These are phyloP conservation scores for Penicillium angulare DNA, from an alignment of 495 filamentous ascomycete species.

Conservation along the genomic window DNA sequence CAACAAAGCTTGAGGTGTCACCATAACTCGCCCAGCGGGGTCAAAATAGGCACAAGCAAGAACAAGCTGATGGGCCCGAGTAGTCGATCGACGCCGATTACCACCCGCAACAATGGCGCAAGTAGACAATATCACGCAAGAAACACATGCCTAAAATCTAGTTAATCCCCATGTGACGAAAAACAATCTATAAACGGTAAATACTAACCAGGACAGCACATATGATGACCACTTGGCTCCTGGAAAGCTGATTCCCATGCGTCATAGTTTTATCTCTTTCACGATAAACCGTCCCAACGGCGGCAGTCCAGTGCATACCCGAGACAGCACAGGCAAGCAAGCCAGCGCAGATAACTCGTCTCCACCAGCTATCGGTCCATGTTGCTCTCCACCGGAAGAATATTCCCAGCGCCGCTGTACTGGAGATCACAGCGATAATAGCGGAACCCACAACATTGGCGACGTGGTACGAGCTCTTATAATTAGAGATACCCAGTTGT, in stretches of 20 bases:
- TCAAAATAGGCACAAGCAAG: conserved; percentile 79
- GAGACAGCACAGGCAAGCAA: conserved; percentile 72
- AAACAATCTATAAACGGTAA: no score
- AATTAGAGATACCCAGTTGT: conserved; percentile 79
- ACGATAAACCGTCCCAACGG: conserved; percentile 67
- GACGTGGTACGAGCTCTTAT: conserved; percentile 55
- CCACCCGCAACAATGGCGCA: conserved; percentile 58
- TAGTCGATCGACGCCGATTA: conserved; percentile 52
- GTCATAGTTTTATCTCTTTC: conserved; percentile 29
- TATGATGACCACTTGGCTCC: conserved; percentile 61
- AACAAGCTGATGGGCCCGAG: conserved; percentile 73
- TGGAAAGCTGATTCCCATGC: conserved; percentile 40
- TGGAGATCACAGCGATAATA: conserved; percentile 69
- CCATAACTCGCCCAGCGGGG: conserved; percentile 68
- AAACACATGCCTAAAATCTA: conserved; percentile 50
- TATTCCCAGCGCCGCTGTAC: conserved; percentile 61
- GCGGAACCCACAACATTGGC: conserved; percentile 65
- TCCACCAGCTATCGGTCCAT: conserved; percentile 80
- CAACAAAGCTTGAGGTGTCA: conserved; percentile 76
- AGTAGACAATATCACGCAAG: conserved; percentile 57
- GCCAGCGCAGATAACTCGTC: conserved; percentile 61
- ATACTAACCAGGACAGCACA: conserved; percentile 60
- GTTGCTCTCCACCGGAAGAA: conserved; percentile 76
- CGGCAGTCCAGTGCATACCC: conserved; percentile 87
- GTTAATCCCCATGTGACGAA: no score